Evolutionary conservation across 257 asterid genomes (phyloP).

Genomic region (Linaria vulgaris): DNA sequence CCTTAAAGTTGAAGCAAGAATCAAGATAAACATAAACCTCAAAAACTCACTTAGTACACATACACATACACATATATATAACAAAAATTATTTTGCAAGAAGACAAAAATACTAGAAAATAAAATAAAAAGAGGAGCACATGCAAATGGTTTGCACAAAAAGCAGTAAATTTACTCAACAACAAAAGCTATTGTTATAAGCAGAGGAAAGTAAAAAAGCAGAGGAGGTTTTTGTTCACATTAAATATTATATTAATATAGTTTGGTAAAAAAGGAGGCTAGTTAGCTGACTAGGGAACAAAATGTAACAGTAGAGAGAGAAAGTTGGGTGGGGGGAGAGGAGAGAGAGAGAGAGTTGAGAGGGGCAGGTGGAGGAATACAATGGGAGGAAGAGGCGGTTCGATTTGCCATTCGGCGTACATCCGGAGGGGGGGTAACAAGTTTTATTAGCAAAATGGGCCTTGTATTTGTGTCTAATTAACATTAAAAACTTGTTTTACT

Average conservation of each 20-base stretch:
- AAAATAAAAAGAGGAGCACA: background rate
- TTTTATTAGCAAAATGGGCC: background rate
- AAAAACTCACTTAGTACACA: background rate
- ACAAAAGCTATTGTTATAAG: background rate
- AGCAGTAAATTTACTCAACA: background rate
- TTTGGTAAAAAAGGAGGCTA: background rate
- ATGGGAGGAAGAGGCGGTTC: slow-evolving; percentile 73
- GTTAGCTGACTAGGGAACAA: slow-evolving; percentile 18
- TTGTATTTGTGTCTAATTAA: too few species aligned
- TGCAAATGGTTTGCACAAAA: background rate
- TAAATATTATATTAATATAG: background rate
- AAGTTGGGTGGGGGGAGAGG: too few species aligned
- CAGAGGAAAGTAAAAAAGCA: background rate
- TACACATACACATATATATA: too few species aligned
- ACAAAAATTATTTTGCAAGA: too few species aligned
- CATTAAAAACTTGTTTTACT: too few species aligned
- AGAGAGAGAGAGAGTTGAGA: slow-evolving; percentile 16
- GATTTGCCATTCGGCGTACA: slow-evolving; percentile 80
- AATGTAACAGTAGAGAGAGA: slow-evolving; percentile 19
- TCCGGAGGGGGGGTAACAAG: slow-evolving; percentile 43
- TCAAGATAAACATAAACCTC: background rate
- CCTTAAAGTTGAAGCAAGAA: background rate
- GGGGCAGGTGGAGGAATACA: slow-evolving; percentile 72
- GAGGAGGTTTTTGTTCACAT: too few species aligned
- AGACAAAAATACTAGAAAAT: background rate